Base-by-base conservation (phyloP, 2,329 filamentous ascomycete species). In the Chaetoscypha palmicola region DNA sequence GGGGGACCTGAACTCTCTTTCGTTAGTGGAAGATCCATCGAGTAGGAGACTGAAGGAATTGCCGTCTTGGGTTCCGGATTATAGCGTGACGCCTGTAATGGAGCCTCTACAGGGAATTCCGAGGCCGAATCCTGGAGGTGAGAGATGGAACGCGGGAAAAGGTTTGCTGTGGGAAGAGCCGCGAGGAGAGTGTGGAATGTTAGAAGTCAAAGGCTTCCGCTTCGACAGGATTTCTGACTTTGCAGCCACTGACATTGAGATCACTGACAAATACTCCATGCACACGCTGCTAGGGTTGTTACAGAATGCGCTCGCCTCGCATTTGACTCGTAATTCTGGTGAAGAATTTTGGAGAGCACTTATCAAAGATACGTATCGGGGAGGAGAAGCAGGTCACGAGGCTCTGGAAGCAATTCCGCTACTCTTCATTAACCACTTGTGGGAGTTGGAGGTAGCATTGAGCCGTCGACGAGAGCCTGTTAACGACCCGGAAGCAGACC, bases 61-160 rank as follows among this genome's bases (percentile, higher is more conserved):
- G 3, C 50, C 50, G 8, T 50, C 48, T 7, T 52, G 50, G 50
- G 43, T 51, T 5, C 50, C 50, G 8, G 48, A 52, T 28, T 50
- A 43, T 16, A 45, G 41, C 10, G 43, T 43, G 1, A 14, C 40
- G 3, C 40, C 35, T 11, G 34, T 35, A 7, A 31, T 30, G 16
- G 31, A 48, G 12, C 49, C 47, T 8, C 22, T 52, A 7, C 24
- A 30, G 9, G 42, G 47, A n/a, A 47, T 41, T 28, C 50, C 48
- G 11, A 41, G 45, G 43, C 32, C 43, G 19, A n/a, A 12, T 8
- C n/a, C 11, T 9, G 41, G 34, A 19, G 11, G 22, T 10, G 32
- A 41, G 9, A 35, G 41, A 14, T 52, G 49, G 49, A 37, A 50
- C 40, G 39, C 47, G 11, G 37, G 44, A 33, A 22, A 9, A n/a